Evolutionary conservation across 2,329 filamentous ascomycete species (phyloP).

Genomic region (Penicillium vulpinum): DNA sequence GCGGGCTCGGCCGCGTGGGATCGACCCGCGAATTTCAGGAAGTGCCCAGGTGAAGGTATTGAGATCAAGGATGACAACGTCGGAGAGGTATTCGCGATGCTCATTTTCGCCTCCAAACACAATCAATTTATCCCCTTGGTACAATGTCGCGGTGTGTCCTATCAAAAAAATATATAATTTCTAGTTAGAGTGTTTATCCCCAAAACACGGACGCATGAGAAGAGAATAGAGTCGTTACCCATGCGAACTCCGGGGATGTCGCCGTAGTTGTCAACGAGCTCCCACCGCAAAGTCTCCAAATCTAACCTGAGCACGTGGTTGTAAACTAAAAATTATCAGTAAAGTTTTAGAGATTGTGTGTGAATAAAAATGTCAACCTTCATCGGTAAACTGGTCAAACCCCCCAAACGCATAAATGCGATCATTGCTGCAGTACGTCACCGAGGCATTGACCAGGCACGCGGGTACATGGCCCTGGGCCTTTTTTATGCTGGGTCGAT

Average conservation of each 20-base stretch:
- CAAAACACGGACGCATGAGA: conserved; percentile 1
- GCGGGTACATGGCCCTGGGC: conserved; percentile 80
- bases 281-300: conserved; percentile 87
- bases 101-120: conserved; percentile 99
- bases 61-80: conserved; percentile 93
- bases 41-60: conserved; percentile 95
- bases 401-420: conserved; percentile 98
- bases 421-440: conserved; percentile 97
- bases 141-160: conserved; percentile 94
- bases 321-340: conserved; percentile 62
- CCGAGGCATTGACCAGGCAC: conserved; percentile 94
- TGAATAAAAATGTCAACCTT: conserved; percentile 53
- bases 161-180: conserved; percentile 1
- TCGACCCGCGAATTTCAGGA: conserved; percentile 77
- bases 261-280: conserved; percentile 94
- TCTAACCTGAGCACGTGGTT: conserved; percentile 94
- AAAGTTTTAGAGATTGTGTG: not conserved
- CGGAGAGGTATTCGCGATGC: conserved; percentile 90
- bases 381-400: conserved; percentile 98
- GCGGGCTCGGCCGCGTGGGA: conserved; percentile 85
- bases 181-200: not conserved
- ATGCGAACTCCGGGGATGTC: conserved; percentile 96
- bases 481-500: conserved; percentile 79
- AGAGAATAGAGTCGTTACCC: conserved; percentile 63
- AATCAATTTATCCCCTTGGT: conserved; percentile 90